Evolutionary conservation across 2,329 filamentous ascomycete species (phyloP).

Genomic region (Paecilomyces fulvus): DNA sequence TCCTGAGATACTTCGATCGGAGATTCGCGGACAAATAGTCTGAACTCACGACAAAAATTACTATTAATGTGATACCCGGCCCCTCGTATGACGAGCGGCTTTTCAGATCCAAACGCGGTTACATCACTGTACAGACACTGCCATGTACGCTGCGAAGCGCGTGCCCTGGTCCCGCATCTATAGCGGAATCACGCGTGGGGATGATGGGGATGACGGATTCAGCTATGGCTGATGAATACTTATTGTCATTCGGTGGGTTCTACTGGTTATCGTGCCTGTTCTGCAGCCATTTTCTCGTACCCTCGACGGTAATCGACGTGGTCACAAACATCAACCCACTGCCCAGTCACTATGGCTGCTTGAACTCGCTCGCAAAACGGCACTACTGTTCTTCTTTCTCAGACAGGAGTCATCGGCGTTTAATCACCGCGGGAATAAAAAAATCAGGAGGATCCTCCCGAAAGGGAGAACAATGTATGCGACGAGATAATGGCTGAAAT

Average conservation of each 20-base stretch:
- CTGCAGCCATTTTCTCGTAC: not conserved
- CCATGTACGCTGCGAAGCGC: not conserved
- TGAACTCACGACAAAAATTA: not conserved
- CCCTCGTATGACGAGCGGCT: not conserved
- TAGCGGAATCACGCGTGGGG: not conserved
- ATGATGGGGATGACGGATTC: constrained; percentile 1
- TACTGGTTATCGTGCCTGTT: not conserved
- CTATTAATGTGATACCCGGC: not conserved
- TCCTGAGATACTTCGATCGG: constrained; percentile 72
- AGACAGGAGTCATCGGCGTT: not conserved
- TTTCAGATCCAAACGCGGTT: not conserved
- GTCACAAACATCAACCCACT: not conserved
- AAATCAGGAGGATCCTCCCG: not conserved
- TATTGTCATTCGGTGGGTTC: not conserved
- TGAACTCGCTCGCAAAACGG: not conserved
- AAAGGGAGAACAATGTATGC: not conserved
- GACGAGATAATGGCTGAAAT: not conserved
- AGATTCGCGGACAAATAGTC: constrained; percentile 47
- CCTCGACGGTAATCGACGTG: not conserved
- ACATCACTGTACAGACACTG: not conserved
- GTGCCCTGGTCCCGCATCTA: not conserved
- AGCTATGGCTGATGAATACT: not conserved
- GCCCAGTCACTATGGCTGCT: not conserved
- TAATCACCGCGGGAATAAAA: not conserved
- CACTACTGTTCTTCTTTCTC: not conserved